Percentiles rank a stretch among this genome's conserved stretches.
Conservation (phyloP, 148 eudicot genomes). For the Heliosperma pusillum region DNA sequence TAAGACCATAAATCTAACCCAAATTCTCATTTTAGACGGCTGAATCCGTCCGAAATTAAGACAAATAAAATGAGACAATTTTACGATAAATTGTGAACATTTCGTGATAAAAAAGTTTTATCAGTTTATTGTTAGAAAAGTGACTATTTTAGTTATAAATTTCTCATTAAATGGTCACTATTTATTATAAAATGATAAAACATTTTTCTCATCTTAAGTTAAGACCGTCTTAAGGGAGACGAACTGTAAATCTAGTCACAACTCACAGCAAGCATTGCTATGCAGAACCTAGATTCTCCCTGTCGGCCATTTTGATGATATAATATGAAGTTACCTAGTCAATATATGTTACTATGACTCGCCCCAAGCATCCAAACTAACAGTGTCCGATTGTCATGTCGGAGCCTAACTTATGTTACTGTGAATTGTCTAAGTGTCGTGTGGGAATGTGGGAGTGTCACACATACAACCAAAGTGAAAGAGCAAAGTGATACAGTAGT, state of each 20-base stretch:
- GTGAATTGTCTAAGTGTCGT: background rate
- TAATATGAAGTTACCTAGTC: background rate
- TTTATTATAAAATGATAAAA: too few species aligned
- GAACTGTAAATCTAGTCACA: background rate
- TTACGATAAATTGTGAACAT: too few species aligned
- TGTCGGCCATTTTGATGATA: slow-evolving; percentile 1
- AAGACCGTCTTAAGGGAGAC: too few species aligned
- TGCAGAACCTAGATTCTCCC: background rate
- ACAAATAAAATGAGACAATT: too few species aligned
- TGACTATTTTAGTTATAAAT: too few species aligned
- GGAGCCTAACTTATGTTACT: too few species aligned
- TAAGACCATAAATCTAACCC: background rate
- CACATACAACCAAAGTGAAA: background rate
- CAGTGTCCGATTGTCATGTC: background rate
- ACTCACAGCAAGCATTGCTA: background rate
- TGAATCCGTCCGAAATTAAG: too few species aligned
- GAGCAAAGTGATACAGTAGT: background rate
- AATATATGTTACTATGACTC: background rate
- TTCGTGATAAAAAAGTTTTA: too few species aligned
- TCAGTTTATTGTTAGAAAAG: too few species aligned
- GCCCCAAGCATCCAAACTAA: background rate
- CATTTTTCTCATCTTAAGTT: too few species aligned
- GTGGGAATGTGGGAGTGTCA: background rate
- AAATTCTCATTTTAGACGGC: too few species aligned
- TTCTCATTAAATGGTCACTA: too few species aligned